Evolutionary conservation across 2,329 filamentous ascomycete genomes (phyloP).

Genomic region (Bipolaris victoriae): DNA sequence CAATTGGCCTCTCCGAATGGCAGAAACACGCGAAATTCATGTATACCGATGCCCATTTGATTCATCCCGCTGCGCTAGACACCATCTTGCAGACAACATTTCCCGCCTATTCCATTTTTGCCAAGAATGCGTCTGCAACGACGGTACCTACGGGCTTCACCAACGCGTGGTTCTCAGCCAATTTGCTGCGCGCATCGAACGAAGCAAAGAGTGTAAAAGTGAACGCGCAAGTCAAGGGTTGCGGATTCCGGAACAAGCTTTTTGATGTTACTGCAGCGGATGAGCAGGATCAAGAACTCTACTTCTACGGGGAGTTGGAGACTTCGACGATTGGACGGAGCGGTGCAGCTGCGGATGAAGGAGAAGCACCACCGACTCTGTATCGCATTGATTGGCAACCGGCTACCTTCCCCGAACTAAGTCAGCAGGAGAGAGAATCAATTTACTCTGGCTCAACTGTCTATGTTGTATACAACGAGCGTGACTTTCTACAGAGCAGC

Average conservation of each 20-base stretch:
- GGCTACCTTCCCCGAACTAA: conserved; percentile 2
- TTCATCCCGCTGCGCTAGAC: conserved; percentile 27
- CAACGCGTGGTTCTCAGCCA: conserved; percentile 19
- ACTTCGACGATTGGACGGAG: conserved; percentile 19
- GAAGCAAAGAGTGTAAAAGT: conserved; percentile 7
- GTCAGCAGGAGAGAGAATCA: background rate
- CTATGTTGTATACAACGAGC: conserved; percentile 14
- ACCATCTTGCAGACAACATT: conserved; percentile 23
- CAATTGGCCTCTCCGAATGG: conserved; percentile 17
- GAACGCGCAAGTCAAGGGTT: conserved; percentile 14
- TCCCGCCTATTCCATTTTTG: conserved; percentile 17
- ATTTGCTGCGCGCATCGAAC: background rate
- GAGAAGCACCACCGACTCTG: background rate
- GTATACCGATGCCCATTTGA: conserved; percentile 16
- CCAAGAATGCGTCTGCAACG: conserved; percentile 10
- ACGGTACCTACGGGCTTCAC: conserved; percentile 21
- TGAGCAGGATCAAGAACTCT: conserved; percentile 1
- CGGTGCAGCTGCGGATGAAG: background rate
- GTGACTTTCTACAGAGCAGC: background rate
- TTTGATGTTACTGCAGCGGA: conserved; percentile 14
- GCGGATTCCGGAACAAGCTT: conserved; percentile 20
- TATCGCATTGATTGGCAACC: conserved; percentile 17
- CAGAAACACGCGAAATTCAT: conserved; percentile 2
- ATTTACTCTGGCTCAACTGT: background rate
- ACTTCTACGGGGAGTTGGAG: conserved; percentile 20